These are phyloP conservation scores for Baudoinia panamericana DNA, from an alignment of 495 filamentous ascomycete genomes.

Conservation along the genomic window DNA sequence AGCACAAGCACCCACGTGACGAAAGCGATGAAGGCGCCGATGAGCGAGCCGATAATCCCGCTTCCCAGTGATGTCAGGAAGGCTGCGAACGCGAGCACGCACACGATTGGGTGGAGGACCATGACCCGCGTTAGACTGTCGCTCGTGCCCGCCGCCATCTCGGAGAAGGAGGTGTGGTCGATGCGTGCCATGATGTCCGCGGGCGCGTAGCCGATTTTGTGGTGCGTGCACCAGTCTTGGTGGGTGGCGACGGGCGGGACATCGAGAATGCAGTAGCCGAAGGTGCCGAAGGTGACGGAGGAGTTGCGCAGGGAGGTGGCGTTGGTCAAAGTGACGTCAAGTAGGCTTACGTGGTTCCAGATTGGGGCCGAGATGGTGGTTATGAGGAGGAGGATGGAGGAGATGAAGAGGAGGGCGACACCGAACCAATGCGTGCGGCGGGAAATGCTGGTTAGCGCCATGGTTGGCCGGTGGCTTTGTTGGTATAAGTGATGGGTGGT, in stretches of 20 bases:
- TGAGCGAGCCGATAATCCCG: conserved; percentile 39
- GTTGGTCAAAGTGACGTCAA: conserved; percentile 37
- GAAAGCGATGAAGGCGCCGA: conserved; percentile 36
- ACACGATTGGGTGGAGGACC: conserved; percentile 48
- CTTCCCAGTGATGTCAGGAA: conserved; percentile 43
- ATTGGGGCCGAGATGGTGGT: conserved; percentile 47
- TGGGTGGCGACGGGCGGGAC: conserved; percentile 18
- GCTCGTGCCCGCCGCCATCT: conserved; percentile 32
- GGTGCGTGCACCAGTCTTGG: conserved; percentile 34
- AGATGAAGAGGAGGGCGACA: conserved; percentile 43
- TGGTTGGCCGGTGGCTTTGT: too few species aligned
- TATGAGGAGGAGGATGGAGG: conserved; percentile 42
- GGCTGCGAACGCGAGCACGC: conserved; percentile 44
- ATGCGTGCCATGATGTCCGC: conserved; percentile 31
- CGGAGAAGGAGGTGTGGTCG: conserved; percentile 27
- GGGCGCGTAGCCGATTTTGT: conserved; percentile 42
- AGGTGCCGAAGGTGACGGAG: conserved; percentile 41
- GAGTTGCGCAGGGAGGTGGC: conserved; percentile 22
- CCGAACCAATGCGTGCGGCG: conserved; percentile 29
- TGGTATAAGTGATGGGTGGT: too few species aligned
- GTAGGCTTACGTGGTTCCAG: conserved; percentile 37
- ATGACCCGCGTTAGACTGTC: conserved; percentile 41
- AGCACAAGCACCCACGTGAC: conserved; percentile 43
- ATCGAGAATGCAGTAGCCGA: conserved; percentile 41
- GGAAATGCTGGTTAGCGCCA: not conserved